Evolutionary conservation across 352 stramenopile species (phyloP), one percentile per base, ranked within the genome.

Genomic region (Pythium chondricola): DNA sequence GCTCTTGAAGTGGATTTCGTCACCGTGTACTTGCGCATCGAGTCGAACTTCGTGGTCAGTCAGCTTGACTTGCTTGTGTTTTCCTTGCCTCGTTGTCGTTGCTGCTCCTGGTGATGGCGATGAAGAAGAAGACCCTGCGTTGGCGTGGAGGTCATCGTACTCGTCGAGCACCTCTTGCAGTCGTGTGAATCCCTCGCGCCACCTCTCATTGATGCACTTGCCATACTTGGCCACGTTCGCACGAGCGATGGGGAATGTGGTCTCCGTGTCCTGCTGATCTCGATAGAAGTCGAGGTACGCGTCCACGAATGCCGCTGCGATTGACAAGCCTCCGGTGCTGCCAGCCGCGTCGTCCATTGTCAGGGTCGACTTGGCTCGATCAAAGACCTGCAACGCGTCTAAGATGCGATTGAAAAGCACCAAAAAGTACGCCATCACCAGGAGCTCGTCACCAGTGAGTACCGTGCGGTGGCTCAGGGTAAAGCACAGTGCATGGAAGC

Each of bases 221-320:
- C 22, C n/a, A 55, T 85, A 80, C 24, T 64, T 72, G 3, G 37
- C 25, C 45, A 71, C 64, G 0, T 67, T 63, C 14, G 30, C 53
- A 38, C 74, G 70, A 52, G 72, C 73, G 18, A 61, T 42, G 1
- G 25, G 21, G 46, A 85, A 80, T 2, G n/a, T n/a, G n/a, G 11
- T 21, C 6, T 20, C 24, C n/a, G 53, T 21, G 1, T 67, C 39
- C 25, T 22, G 42, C 33, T 40, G 17, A 20, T 38, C 22, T 6
- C 60, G 55, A 30, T 75, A 79, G 41, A 84, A 77, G 42, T 86
- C 72, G 26, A 89, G 56, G 56, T 82, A 89, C 21, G 67, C 61
- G 36, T 45, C 38, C 27, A 89, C 67, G 40, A 85, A 89, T 22
- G 79, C 72, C 25, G 67, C 84, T 18, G 70, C 65, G 26, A 88